Evolutionary conservation across 352 stramenopile genomes (phyloP), one percentile per base, ranked within the genome.

Genomic region (Globisporangium middletonii): DNA sequence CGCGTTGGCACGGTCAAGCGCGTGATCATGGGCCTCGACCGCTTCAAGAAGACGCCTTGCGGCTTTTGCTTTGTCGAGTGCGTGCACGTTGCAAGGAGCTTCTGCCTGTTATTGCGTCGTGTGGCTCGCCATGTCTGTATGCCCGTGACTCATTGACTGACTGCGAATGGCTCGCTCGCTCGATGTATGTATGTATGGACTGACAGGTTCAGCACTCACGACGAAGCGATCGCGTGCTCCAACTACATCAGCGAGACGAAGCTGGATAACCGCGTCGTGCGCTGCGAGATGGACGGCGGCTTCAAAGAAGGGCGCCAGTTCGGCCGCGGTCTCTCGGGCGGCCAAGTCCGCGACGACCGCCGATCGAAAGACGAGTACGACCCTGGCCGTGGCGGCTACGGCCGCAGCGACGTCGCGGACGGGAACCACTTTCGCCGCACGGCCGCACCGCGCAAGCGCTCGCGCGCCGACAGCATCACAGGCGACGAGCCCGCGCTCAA

Each of bases 41-140:
- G 92, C 53, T 86, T 96, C 60, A 96, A 95, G 57, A 98, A 98
- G 71, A 98, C 90, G 15, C 97, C 96, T 2, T 99, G 95, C 61
- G 96, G 97, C 43, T 99, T 99, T 73, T 98, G 90, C 69, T 99
- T 99, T 69, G 95, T 99, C 50, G 91, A 99, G 79, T 98, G 84
- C 53, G 69, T 80, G 2, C 16, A 23, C 33, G 33, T 38, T 11
- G 33, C 33, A 9, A 47, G 11, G 12, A 33, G 45, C 8, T 1
- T 6, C 9, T 33, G 33, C 3, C 45, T 35, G 6, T 44, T 19
- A 4, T 44, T 27, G 11, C 3, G 54, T 35, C 35, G 13, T 33
- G 3, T 30, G 13, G 15, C 26, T 57, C 7, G 4, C 11, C 42
- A 18, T 15, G 23, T 44, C 4, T 50, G 50, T 46, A 5, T n/a